Evolutionary conservation across 2,329 filamentous ascomycete species (phyloP).

Genomic region (Calonectria henricotiae): DNA sequence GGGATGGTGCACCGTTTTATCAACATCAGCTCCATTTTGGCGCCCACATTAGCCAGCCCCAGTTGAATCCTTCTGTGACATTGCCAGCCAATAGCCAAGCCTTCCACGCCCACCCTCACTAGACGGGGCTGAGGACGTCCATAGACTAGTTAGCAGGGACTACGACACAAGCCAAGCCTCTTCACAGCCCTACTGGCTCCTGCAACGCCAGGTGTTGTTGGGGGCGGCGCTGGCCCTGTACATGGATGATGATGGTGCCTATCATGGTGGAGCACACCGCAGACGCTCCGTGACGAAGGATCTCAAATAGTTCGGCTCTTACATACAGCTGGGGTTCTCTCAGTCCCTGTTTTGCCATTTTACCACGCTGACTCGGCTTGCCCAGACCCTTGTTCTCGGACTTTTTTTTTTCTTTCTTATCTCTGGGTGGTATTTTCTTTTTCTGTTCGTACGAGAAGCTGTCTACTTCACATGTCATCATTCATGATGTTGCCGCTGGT

Average conservation of each 20-base stretch:
- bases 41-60: neutral
- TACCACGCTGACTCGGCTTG: neutral
- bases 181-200: constrained; percentile 10
- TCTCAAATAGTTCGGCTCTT: constrained; percentile 8
- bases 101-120: neutral
- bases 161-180: constrained; percentile 18
- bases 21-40: neutral
- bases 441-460: neutral
- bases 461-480: neutral
- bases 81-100: neutral
- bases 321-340: neutral
- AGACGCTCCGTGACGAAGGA: neutral
- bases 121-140: neutral
- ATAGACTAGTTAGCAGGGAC: neutral
- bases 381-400: constrained; percentile 1
- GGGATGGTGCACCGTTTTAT: neutral
- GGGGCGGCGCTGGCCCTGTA: neutral
- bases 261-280: neutral
- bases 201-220: neutral
- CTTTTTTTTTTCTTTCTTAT: neutral
- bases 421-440: neutral
- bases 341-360: neutral
- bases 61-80: neutral
- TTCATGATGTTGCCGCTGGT: constrained; percentile 25
- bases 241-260: neutral